Evolutionary conservation across 257 asterid genomes (phyloP).

Genomic region (Ballota nigra): DNA sequence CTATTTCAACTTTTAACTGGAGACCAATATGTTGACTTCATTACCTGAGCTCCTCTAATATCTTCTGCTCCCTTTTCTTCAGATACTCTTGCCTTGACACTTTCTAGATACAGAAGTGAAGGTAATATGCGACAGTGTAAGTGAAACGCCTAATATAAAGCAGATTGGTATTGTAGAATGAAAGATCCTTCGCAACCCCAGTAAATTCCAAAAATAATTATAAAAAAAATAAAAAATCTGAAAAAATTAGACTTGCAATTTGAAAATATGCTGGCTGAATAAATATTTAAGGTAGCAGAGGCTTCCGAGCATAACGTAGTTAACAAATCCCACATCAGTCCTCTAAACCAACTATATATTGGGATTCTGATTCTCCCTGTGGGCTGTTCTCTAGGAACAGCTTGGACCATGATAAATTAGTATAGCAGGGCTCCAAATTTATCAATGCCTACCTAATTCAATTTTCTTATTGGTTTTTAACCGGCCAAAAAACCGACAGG

Average conservation of each 20-base stretch:
- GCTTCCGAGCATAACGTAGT: background rate
- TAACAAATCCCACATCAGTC: background rate
- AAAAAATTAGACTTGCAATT: background rate
- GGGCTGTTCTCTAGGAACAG: background rate
- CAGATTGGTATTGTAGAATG: background rate
- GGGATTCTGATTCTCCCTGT: background rate
- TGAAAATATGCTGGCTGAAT: background rate
- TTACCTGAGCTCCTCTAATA: slow-evolving; percentile 83
- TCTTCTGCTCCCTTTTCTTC: slow-evolving; percentile 93
- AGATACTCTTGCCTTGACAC: slow-evolving; percentile 84
- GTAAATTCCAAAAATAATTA: background rate
- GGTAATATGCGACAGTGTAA: slow-evolving; percentile 13
- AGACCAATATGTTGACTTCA: slow-evolving; percentile 11
- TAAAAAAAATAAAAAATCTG: background rate
- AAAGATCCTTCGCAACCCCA: background rate
- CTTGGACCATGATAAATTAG: background rate
- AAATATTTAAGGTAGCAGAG: background rate
- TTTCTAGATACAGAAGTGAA: slow-evolving; percentile 42
- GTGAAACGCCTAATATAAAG: slow-evolving; percentile 15
- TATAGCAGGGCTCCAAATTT: background rate
- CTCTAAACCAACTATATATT: background rate
- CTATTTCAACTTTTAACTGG: background rate
- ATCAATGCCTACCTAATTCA: too few relatives aligned
- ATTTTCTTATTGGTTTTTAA: too few relatives aligned
- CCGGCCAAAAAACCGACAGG: too few relatives aligned